Evolutionary conservation across 805 yeast species (phyloP).

Genomic region (Zygosaccharomyces rouxii): DNA sequence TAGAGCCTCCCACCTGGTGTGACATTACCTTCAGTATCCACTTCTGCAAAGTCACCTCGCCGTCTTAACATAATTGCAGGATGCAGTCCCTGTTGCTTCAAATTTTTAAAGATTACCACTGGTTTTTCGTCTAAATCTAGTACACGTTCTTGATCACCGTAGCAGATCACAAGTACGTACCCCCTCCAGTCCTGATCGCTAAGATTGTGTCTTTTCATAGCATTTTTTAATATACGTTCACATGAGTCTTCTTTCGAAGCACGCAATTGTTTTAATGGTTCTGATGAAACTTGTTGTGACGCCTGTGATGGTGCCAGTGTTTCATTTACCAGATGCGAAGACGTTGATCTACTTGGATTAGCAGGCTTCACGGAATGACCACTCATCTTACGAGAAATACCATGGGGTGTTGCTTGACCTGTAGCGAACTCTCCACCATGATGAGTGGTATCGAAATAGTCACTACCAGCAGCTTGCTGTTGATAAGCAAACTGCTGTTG

Average conservation of each 20-base stretch:
- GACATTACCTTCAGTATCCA: conserved; percentile 16
- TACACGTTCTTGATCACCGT: conserved; percentile 85
- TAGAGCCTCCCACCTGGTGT: conserved; percentile 32
- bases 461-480: conserved; percentile 15
- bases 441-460: conserved; percentile 21
- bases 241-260: conserved; percentile 92
- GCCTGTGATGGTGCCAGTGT: conserved; percentile 7
- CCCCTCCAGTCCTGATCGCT: conserved; percentile 79
- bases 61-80: conserved; percentile 93
- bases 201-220: conserved; percentile 79
- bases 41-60: conserved; percentile 50
- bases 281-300: conserved; percentile 33
- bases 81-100: conserved; percentile 77
- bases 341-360: conserved; percentile 8
- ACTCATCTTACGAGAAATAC: conserved; percentile 9
- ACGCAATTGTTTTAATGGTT: conserved; percentile 76
- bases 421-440: conserved; percentile 10
- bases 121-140: conserved; percentile 85
- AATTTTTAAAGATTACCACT: conserved; percentile 74
- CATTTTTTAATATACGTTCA: conserved; percentile 78
- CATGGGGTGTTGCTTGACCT: conserved; percentile 10
- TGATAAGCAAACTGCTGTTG: conserved; percentile 9
- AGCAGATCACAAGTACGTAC: conserved; percentile 83
- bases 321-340: conserved; percentile 9
- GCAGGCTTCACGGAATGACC: conserved; percentile 12